Evolutionary conservation across 1,284 basidiomycete genomes (phyloP), one percentile per base, ranked within the genome.

Genomic region (Phenoliferia sp.): DNA sequence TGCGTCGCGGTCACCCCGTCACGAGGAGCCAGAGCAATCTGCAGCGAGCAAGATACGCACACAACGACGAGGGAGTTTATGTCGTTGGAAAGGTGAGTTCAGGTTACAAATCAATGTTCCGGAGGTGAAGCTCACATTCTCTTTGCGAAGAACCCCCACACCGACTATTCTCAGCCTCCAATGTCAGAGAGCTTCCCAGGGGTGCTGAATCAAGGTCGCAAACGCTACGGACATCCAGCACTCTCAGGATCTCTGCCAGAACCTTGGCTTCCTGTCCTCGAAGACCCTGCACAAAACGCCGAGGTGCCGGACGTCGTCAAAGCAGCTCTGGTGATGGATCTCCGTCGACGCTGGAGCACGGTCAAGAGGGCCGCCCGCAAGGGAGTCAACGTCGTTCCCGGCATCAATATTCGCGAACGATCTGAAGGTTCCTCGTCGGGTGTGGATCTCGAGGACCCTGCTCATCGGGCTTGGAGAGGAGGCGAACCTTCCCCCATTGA

Each of bases 111-210:
- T 15, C 59, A 7, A 9, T n/a, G n/a, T n/a, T n/a, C n/a, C n/a
- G n/a, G n/a, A n/a, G 22, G 32, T 52, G 29, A 34, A 31, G 19
- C n/a, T 15, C 28, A n/a, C 29, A 3, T 2, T 12, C 31, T 32
- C 29, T 10, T 28, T 28, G 58, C 19, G 0, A 89, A 92, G 75
- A 92, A 94, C 76, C 87, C 90, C 68, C 83, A 88, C 36, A 96
- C 93, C 17, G 92, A 96, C 80, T 96, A 92, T 88, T 92, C 90
- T 0, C 94, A 96, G 79, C 93, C 93, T 0, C 93, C 94, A 0
- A 93, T 96, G 90, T 88, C 89, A 16, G 90, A 90, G 75, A 94
- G 91, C 86, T 95, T 92, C 77, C 85, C 84, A 59, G 93, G 93
- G 0, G 90, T 95, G 12, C 82, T 96, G 7, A 94, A 94, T 75